Base-by-base conservation (phyloP, 768 basidiomycete species). In the Lyophyllum atratum region DNA sequence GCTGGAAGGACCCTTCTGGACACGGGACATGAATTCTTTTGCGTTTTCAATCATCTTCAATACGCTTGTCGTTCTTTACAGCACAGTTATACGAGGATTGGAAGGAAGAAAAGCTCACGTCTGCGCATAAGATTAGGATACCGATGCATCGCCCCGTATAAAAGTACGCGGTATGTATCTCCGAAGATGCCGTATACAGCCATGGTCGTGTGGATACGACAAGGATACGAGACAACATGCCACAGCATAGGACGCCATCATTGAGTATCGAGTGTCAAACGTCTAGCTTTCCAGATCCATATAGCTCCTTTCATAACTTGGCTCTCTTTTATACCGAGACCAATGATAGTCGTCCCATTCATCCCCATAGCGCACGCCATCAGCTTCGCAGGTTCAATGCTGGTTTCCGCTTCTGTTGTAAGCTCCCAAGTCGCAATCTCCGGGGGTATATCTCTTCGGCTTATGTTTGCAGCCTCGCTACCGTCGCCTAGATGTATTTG, bases 311-410 rank as follows among this genome's bases (percentile, higher is more conserved):
- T 65, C 6, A 73, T 68, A 4, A n/a, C n/a, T n/a, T n/a, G n/a
- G n/a, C n/a, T n/a, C n/a, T n/a, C n/a, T 52, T 66, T 65, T 7
- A 73, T 68, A 4, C 79, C 79, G 46, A 76, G 73, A 24, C 73
- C 78, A 21, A 77, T 66, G 51, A 81, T 67, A 14, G 73, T 59
- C 34, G 66, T 66, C 5, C 83, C 84, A 40, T 72, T 74, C 61
- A 74, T 68, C 0, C 79, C 73, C 64, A 84, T 73, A 8, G 71
- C 72, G 57, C 78, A 77, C 39, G 71, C 73, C 59, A 75, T 71
- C 8, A 85, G 60, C 44, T 57, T 65, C 31, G 63, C 63, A 34
- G 61, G 63, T 0, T 66, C 66, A 25, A 21, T 15, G 3, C 52
- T 40, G 19, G 45, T 60, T 47, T 54, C 54, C n/a, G 11, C n/a